Percentiles rank a stretch among this genome's conserved stretches.
These are phyloP conservation scores for Trypanosoma conorhini DNA, from an alignment of 208 protist genomes.

Conservation along the genomic window DNA sequence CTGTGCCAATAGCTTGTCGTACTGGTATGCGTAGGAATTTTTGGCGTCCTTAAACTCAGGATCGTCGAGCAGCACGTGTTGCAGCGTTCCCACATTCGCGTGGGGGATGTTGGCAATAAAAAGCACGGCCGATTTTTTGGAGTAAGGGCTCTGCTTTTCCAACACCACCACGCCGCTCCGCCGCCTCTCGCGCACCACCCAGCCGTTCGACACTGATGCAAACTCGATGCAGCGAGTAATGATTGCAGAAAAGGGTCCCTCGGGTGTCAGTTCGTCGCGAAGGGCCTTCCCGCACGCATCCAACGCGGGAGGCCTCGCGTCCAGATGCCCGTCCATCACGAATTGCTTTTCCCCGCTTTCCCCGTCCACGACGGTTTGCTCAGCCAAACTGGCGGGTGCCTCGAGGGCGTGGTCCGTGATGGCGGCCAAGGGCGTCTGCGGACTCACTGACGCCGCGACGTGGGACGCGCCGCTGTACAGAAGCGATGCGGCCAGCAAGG, in stretches of 20 bases:
- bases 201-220: constrained; percentile 8
- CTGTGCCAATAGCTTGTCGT: constrained; percentile 24
- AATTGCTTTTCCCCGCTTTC: neutral
- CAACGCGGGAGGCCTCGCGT: neutral
- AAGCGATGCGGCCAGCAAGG: constrained; percentile 6
- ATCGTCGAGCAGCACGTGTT: constrained; percentile 49
- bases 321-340: neutral
- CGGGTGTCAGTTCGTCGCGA: constrained; percentile 7
- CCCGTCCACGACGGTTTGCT: neutral
- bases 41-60: constrained; percentile 33
- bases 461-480: constrained; percentile 9
- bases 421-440: neutral
- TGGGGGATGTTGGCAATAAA: constrained; percentile 43
- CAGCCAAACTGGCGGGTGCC: neutral
- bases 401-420: neutral
- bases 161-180: constrained; percentile 9
- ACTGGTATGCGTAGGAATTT: constrained; percentile 35
- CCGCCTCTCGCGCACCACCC: constrained; percentile 7
- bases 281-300: constrained; percentile 12
- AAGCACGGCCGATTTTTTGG: constrained; percentile 29
- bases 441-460: neutral
- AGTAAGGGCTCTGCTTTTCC: constrained; percentile 16
- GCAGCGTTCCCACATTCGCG: constrained; percentile 45
- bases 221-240: constrained; percentile 12
- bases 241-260: constrained; percentile 22